phyloP scores from a whole-genome alignment of 192 early-diverging fungal genomes.

The Backusella tuberculispora region DNA sequence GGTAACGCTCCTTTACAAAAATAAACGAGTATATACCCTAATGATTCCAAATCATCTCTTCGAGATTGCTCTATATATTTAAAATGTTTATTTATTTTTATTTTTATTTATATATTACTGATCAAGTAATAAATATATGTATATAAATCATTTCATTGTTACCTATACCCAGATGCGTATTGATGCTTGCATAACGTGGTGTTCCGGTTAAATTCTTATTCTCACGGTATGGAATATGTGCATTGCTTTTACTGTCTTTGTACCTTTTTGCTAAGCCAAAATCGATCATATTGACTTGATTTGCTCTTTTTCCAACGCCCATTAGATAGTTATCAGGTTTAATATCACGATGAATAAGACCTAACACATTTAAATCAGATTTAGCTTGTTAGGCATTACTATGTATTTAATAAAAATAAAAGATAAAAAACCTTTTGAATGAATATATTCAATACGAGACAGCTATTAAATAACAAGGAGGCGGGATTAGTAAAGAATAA shows the following conservation, averaged over 20 bases:
- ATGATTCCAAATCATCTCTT: constrained; percentile 88
- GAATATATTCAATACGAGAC: constrained; percentile 72
- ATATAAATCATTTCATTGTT: constrained; percentile 32
- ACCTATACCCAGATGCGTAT: constrained; percentile 83
- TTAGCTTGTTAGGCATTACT: neutral
- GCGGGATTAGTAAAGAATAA: neutral
- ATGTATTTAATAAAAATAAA: neutral
- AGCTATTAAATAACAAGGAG: constrained; percentile 37
- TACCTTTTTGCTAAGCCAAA: constrained; percentile 92
- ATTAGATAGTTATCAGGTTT: constrained; percentile 94
- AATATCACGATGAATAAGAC: constrained; percentile 91
- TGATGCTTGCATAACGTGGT: constrained; percentile 90
- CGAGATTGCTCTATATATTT: constrained; percentile 76
- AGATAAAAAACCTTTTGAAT: constrained; percentile 53
- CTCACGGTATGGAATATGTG: constrained; percentile 92
- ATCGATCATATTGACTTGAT: constrained; percentile 89
- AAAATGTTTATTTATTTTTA: neutral
- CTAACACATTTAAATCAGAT: constrained; percentile 23
- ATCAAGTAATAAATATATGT: neutral
- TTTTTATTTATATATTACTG: neutral
- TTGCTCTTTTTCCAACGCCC: constrained; percentile 82
- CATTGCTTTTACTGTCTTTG: constrained; percentile 78
- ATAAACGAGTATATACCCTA: constrained; percentile 92
- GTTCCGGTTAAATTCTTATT: constrained; percentile 94
- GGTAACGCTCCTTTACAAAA: constrained; percentile 88